Evolutionary conservation across 179 eudicot species (phyloP), one percentile per base, ranked within the genome.

Genomic region (Drosera spatulata): DNA sequence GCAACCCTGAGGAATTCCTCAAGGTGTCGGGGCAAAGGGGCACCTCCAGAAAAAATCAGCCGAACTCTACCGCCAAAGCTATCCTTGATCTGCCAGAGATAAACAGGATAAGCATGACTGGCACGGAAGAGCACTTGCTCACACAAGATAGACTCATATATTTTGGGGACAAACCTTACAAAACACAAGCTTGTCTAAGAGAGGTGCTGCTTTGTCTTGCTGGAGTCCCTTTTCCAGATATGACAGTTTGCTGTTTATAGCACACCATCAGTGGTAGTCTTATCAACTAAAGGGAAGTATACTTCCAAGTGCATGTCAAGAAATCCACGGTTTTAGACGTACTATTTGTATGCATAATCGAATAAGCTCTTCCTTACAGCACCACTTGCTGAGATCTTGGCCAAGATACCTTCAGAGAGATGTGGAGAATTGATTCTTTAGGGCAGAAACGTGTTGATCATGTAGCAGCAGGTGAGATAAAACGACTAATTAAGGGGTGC

Each of bases 21-120:
- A 12, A 93, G 80, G 51, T 61, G 54, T 48, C 90, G 73, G 60
- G 99, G 81, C 55, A 93, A 90, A 64, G 96, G 99, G 39, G 99
- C 99, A 49, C 95, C 97, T 56, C 97, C 99, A 13, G 97, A 93
- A 40, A 93, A 80, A 65, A 93, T 86, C 53, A 93, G 82, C 1
- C 95, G 93, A 52, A 93, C 50, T 12, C 81, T 86, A 57, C 99
- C 99, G 62, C 97, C 99, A 53, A 93, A 75, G 50, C 95, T 88
- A 71, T 93, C 95, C 63, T 84, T 93, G 49, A 93, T 73, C 99
- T 93, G 65, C 57, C 13, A 63, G 41, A 63, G 71, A 44, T 46
- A 61, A 7, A 11, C 13, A 50, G 5, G n/a, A 50, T 11, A 50
- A 15, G 15, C 4, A 50, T 45, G 7, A 11, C 11, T 8, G 13